Evolutionary conservation across 2,329 filamentous ascomycete genomes (phyloP).

Genomic region (Calonectria pauciramosa): DNA sequence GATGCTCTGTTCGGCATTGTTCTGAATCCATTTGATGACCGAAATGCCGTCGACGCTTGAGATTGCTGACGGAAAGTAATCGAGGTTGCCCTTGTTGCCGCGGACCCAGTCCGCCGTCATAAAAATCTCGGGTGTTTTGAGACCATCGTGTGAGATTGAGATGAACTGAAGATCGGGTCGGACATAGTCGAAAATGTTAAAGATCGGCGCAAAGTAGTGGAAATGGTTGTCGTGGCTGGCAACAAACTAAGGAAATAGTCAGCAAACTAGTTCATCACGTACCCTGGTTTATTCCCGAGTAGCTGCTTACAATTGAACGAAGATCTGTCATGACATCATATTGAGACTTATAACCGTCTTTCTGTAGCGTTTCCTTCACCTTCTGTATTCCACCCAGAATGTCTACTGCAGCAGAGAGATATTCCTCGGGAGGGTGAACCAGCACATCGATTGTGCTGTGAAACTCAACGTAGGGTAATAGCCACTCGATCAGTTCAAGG

Average conservation of each 20-base stretch:
- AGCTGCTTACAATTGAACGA: conserved; percentile 36
- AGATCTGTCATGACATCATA: conserved; percentile 43
- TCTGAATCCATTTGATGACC: conserved; percentile 38
- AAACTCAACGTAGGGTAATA: conserved; percentile 35
- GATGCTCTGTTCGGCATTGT: conserved; percentile 29
- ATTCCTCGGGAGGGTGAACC: conserved; percentile 40
- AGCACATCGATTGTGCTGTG: conserved; percentile 43
- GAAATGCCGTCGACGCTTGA: conserved; percentile 37
- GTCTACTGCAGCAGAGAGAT: conserved; percentile 40
- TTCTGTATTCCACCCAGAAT: conserved; percentile 37
- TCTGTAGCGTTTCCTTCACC: conserved; percentile 33
- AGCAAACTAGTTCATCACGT: not conserved
- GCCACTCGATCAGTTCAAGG: conserved; percentile 39
- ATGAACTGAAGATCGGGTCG: conserved; percentile 32
- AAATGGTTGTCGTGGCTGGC: conserved; percentile 41
- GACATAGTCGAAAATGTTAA: conserved; percentile 32
- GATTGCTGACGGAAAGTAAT: conserved; percentile 38
- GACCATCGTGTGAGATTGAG: conserved; percentile 36
- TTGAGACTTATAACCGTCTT: conserved; percentile 36
- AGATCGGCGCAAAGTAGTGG: conserved; percentile 34
- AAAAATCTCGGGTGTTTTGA: conserved; percentile 35
- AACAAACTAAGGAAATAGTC: conserved; percentile 30
- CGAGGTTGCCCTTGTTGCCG: conserved; percentile 26
- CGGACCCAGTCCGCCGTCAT: conserved; percentile 21
- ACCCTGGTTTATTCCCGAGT: rapidly evolving